Base-by-base conservation (phyloP, 192 early-diverging fungal species). In the Thamnidium elegans region DNA sequence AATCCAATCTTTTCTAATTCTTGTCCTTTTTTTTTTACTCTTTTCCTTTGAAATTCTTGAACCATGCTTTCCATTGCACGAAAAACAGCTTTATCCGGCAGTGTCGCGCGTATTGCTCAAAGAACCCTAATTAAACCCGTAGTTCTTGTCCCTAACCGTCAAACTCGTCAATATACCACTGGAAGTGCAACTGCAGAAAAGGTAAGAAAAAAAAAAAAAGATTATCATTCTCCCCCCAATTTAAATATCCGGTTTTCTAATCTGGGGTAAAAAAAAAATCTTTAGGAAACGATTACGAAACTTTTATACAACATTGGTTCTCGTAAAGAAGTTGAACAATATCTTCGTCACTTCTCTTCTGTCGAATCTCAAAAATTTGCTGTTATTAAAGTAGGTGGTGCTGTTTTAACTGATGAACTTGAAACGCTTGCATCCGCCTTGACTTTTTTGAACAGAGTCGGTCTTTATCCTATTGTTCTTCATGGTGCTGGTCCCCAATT, bases 351-450 rank as follows among this genome's bases (percentile, higher is more conserved):
- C 68, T 99, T 99, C 73, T 92, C 94, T 1, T 94, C 92, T 0
- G 97, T 98, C 50, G 95, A 98, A 77, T 94, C 92, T 20, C 97
- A 99, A 84, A 96, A 98, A 81, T 99, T 99, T 80, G 97, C 97
- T 7, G 95, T 99, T 43, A 97, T 99, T 84, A 99, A 99, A 77
- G 97, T 99, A 21, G 94, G 92, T 59, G 94, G 95, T 3, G 93
- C 92, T 2, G 92, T 99, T n/a, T 78, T 99, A 54, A 92, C 94
- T 6, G 94, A 99, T 67, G 94, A 97, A 56, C 82, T 99, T 46
- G 93, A 95, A 52, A 94, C 94, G 17, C 74, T 99, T 15, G 95
- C 95, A 3, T 95, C 93, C 1, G 89, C 97, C 17, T 86, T 98
- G 67, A 96, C 95, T 13, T 99, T 99, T 76, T 83, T 99, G 56